Evolutionary conservation across 305 asterid genomes (phyloP), one percentile per base, ranked within the genome.

Genomic region (Salvia sclarea): DNA sequence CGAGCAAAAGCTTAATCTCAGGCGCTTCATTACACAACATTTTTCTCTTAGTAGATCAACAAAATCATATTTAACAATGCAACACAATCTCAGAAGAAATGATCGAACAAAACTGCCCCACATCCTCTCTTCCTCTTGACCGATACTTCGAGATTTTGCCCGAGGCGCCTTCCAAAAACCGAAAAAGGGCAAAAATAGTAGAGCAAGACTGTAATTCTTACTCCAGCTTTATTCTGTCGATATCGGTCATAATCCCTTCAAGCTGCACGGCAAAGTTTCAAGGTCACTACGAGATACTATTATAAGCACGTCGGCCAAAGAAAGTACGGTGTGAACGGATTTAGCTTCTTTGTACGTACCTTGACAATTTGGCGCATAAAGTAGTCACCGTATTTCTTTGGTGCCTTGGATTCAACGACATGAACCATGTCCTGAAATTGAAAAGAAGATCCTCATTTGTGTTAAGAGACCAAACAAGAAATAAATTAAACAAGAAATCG

Each of bases 301-400:
- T 30, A 9, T 68, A 38, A 18, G 53, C 45, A 59, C 31, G 9
- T 33, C 16, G 25, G n/a, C 17, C 58, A 28, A 69, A 38, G 31
- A 68, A 48, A 14, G 24, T 17, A 12, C 7, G 6, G 45, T 33
- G 9, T 70, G 35, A 83, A 86, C 7, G 10, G 83, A 18, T 21
- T 25, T 25, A 25, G 30, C 30, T 25, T 25, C 30, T 25, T 25
- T 25, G n/a, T 2, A 25, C 41, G 13, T 75, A 87, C 96, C 95
- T 92, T 86, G 74, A 84, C 84, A 21, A 92, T 80, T 74, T 86
- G 96, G 75, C 92, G 92, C 85, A 87, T 79, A 45, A 92, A 88
- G 78, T 79, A 84, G 77, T 92, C 96, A 21, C 96, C 96, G 59
- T 84, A 86, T 6, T 79, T 84, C 77, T 92, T 87, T 12, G 87